Conservation (phyloP, 2,329 filamentous ascomycete species). For the Fusarium stilboides region DNA sequence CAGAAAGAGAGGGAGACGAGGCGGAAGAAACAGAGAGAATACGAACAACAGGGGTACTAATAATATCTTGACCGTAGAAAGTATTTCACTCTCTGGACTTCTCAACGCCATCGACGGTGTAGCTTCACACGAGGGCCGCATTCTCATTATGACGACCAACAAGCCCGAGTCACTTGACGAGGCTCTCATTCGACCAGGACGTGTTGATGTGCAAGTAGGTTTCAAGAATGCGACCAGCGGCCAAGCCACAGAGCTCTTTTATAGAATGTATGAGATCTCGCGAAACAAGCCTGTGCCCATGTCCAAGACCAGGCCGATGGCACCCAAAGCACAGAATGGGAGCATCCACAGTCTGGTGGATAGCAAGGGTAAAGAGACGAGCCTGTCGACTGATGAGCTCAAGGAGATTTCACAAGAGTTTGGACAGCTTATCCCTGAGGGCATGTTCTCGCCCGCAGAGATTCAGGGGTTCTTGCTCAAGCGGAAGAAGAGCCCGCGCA, state of each 20-base stretch:
- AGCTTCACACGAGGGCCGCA: conserved; percentile 82
- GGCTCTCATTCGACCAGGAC: conserved; percentile 80
- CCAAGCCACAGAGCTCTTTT: conserved; percentile 72
- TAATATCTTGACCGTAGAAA: conserved; percentile 46
- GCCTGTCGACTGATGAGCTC: conserved; percentile 59
- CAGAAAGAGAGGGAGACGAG: conserved; percentile 39
- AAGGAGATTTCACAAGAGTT: conserved; percentile 64
- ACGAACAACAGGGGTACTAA: conserved; percentile 44
- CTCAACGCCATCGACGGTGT: conserved; percentile 90
- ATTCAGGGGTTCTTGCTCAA: conserved; percentile 77
- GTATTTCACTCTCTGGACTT: conserved; percentile 83
- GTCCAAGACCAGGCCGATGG: conserved; percentile 8
- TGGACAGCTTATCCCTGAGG: conserved; percentile 66
- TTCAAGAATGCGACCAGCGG: conserved; percentile 72
- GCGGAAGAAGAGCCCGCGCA: conserved; percentile 70
- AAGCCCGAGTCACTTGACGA: conserved; percentile 80
- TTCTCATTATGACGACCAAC: conserved; percentile 89
- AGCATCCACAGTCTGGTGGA: conserved; percentile 16
- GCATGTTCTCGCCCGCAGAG: conserved; percentile 71
- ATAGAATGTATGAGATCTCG: conserved; percentile 71
- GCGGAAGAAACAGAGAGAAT: conserved; percentile 37
- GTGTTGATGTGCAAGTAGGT: conserved; percentile 78
- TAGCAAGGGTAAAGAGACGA: conserved; percentile 28
- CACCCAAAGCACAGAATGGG: conserved; percentile 26
- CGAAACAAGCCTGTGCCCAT: conserved; percentile 28